phyloP scores from a whole-genome alignment of 2,329 filamentous ascomycete genomes.

The Tolypocladium album region DNA sequence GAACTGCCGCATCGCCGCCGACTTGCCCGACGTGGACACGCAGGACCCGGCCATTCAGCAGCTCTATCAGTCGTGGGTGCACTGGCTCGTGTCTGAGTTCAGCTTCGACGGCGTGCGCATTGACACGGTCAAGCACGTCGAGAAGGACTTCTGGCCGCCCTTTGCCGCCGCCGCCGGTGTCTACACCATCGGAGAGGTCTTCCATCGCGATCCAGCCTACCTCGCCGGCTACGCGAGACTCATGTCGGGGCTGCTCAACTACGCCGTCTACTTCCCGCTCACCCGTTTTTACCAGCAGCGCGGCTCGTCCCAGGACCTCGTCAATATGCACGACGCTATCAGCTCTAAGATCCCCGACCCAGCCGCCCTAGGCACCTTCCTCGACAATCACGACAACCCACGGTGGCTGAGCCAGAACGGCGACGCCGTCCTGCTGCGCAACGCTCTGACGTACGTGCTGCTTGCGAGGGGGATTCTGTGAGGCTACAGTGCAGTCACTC shows the following conservation, averaged over 20 bases:
- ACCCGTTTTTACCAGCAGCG: slow-evolving; percentile 26
- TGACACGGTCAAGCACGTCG: slow-evolving; percentile 52
- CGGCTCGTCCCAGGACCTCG: slow-evolving; percentile 26
- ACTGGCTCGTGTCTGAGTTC: slow-evolving; percentile 45
- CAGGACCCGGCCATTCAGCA: slow-evolving; percentile 33
- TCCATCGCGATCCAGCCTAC: slow-evolving; percentile 39
- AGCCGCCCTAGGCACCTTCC: slow-evolving; percentile 36
- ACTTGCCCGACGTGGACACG: slow-evolving; percentile 52
- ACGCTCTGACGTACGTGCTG: slow-evolving; percentile 50
- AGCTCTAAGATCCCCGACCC: slow-evolving; percentile 29
- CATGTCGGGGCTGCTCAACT: slow-evolving; percentile 52
- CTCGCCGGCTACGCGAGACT: slow-evolving; percentile 39
- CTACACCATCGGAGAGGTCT: slow-evolving; percentile 51
- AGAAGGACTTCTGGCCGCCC: slow-evolving; percentile 44
- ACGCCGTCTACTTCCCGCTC: slow-evolving; percentile 36
- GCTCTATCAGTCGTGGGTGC: slow-evolving; percentile 49
- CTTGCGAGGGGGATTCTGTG: slow-evolving; percentile 51
- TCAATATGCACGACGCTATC: slow-evolving; percentile 25
- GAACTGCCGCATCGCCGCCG: slow-evolving; percentile 41
- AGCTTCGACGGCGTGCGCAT: slow-evolving; percentile 51
- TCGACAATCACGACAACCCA: slow-evolving; percentile 49
- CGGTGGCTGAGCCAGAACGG: slow-evolving; percentile 40
- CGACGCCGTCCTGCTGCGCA: slow-evolving; percentile 47
- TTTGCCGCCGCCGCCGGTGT: slow-evolving; percentile 45
- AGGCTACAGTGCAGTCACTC: no score